These are phyloP conservation scores for Amorphotheca resinae DNA, from an alignment of 495 filamentous ascomycete genomes.

Conservation along the genomic window DNA sequence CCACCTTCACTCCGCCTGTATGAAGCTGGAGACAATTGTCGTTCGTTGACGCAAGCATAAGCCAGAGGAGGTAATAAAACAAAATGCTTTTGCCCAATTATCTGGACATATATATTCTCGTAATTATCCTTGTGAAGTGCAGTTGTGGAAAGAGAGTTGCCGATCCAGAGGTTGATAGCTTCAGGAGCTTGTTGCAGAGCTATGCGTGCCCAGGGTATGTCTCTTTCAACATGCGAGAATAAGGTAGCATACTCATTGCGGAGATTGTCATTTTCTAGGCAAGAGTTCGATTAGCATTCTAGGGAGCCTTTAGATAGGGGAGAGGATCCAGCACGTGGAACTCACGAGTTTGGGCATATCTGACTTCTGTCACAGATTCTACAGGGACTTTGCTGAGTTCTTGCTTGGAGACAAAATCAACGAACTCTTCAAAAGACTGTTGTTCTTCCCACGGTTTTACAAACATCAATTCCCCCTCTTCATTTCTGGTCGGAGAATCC, in stretches of 20 bases:
- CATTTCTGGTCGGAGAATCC: slow-evolving; percentile 39
- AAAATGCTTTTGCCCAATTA: slow-evolving; percentile 58
- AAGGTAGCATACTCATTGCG: slow-evolving; percentile 51
- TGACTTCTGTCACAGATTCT: slow-evolving; percentile 23
- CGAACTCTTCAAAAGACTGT: slow-evolving; percentile 33
- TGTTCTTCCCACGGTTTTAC: slow-evolving; percentile 43
- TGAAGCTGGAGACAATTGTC: slow-evolving; percentile 32
- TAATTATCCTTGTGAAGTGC: slow-evolving; percentile 69
- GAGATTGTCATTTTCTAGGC: slow-evolving; percentile 61
- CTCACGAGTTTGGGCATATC: slow-evolving; percentile 43
- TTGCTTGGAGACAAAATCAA: slow-evolving; percentile 32
- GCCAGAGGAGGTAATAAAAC: slow-evolving; percentile 54
- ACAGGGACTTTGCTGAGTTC: slow-evolving; percentile 14
- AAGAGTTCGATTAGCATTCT: background rate
- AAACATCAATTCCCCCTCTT: slow-evolving; percentile 32
- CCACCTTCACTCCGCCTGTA: slow-evolving; percentile 31
- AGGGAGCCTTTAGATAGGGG: too few relatives aligned
- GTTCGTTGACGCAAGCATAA: slow-evolving; percentile 50
- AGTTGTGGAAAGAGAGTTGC: slow-evolving; percentile 49
- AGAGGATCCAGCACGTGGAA: too few relatives aligned
- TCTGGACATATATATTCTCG: slow-evolving; percentile 68
- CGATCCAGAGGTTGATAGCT: slow-evolving; percentile 72
- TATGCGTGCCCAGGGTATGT: slow-evolving; percentile 54
- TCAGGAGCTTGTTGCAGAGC: slow-evolving; percentile 49
- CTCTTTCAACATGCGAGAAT: slow-evolving; percentile 37